phyloP scores from a whole-genome alignment of 2,329 filamentous ascomycete species.

The Talaromyces sp. region DNA sequence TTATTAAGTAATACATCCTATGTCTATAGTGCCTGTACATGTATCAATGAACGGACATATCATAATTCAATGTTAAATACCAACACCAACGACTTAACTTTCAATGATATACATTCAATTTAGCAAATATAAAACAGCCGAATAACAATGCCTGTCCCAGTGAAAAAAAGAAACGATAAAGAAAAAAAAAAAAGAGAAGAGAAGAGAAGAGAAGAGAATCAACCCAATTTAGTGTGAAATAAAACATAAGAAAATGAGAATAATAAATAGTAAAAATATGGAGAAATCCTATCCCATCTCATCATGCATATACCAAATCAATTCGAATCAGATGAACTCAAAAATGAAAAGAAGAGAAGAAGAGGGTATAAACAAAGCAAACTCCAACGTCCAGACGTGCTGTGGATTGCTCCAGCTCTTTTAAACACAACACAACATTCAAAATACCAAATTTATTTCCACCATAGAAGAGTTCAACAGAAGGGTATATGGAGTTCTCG shows the following conservation, averaged over 20 bases:
- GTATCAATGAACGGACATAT: neutral
- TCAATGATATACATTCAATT: neutral
- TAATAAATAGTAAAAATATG: neutral
- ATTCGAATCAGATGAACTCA: neutral
- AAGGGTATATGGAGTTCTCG: neutral
- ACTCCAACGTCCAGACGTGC: neutral
- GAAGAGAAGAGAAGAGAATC: neutral
- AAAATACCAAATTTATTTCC: neutral
- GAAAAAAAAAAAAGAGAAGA: too few relatives aligned
- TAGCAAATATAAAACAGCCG: neutral
- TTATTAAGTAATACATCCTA: too few relatives aligned
- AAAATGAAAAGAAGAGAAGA: neutral
- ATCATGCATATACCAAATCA: neutral
- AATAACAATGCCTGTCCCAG: neutral
- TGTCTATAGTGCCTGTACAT: too few relatives aligned
- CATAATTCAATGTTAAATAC: neutral
- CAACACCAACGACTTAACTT: too few relatives aligned
- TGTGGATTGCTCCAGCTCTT: conserved; percentile 2
- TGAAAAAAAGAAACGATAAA: neutral
- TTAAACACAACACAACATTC: neutral
- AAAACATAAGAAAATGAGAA: neutral
- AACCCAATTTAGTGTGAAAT: neutral
- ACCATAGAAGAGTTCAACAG: neutral
- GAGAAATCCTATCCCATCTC: neutral
- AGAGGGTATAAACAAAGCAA: conserved; percentile 1